Evolutionary conservation across 176 grass and related monocot species (phyloP).

Genomic region (Zoysia japonica): DNA sequence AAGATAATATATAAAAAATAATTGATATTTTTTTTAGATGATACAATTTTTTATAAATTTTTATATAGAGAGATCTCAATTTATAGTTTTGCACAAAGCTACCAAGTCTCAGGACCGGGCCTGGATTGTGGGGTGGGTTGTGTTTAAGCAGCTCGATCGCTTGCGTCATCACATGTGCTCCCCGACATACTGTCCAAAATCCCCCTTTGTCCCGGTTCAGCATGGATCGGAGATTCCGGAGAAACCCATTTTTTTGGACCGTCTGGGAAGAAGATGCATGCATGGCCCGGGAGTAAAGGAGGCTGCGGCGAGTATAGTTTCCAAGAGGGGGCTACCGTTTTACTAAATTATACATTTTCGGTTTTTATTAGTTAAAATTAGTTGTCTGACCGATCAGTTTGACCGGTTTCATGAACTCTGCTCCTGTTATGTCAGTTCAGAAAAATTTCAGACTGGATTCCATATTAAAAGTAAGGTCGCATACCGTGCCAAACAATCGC

Average conservation of each 20-base stretch:
- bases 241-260: conserved; percentile 1
- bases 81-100: too few relatives aligned
- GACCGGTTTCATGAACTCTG: too few relatives aligned
- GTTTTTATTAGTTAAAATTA: too few relatives aligned
- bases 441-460: background rate
- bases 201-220: conserved; percentile 18
- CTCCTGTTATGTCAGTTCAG: background rate
- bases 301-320: background rate
- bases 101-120: too few relatives aligned
- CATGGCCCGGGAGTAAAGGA: conserved; percentile 16
- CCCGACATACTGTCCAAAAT: conserved; percentile 50
- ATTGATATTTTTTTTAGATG: too few relatives aligned
- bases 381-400: too few relatives aligned
- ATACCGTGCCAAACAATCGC: background rate
- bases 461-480: background rate
- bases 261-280: background rate
- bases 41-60: too few relatives aligned
- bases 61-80: too few relatives aligned
- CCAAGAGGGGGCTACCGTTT: background rate
- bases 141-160: background rate
- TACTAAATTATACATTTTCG: too few relatives aligned
- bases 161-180: conserved; percentile 32
- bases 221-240: conserved; percentile 36
- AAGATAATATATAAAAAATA: too few relatives aligned
- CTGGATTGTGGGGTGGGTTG: too few relatives aligned